Percentiles rank a stretch among this genome's conserved stretches.
Conservation (phyloP, 164 flowering plant genomes). For the Tinospora cordifolia region DNA sequence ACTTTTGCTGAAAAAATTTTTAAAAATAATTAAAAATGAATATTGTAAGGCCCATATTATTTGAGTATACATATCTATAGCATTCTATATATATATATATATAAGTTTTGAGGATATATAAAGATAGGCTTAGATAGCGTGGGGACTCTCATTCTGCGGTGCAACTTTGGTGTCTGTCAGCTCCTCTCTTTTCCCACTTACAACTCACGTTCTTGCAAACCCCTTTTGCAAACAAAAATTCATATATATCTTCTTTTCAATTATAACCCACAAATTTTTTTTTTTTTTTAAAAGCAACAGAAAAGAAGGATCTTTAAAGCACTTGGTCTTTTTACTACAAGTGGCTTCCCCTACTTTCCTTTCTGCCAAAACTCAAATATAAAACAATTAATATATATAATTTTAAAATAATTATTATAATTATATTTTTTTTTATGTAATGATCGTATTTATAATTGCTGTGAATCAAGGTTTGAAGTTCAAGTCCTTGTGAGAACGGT, state of each 20-base stretch:
- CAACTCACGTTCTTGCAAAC: background rate
- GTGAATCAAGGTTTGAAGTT: too few species aligned
- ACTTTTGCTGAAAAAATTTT: background rate
- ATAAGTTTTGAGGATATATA: background rate
- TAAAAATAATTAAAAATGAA: too few species aligned
- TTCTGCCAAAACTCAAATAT: too few species aligned
- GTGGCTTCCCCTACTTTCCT: background rate
- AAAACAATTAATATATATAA: too few species aligned
- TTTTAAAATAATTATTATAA: too few species aligned
- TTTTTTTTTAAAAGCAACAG: background rate
- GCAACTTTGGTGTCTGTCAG: constrained; percentile 2
- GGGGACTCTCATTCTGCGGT: background rate
- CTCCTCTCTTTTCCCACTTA: background rate
- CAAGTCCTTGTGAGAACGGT: too few species aligned
- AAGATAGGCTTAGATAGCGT: background rate
- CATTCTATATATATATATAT: too few species aligned
- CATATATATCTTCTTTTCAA: too few species aligned
- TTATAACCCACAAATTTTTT: too few species aligned
- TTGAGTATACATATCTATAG: background rate
- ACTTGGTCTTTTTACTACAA: background rate
- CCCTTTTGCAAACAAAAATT: background rate
- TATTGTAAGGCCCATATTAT: background rate
- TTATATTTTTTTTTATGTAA: too few species aligned
- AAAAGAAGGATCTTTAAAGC: background rate
- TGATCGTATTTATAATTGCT: too few species aligned